Conservation (phyloP, 2,329 filamentous ascomycete species). For the Nigrospora osmanthi region DNA sequence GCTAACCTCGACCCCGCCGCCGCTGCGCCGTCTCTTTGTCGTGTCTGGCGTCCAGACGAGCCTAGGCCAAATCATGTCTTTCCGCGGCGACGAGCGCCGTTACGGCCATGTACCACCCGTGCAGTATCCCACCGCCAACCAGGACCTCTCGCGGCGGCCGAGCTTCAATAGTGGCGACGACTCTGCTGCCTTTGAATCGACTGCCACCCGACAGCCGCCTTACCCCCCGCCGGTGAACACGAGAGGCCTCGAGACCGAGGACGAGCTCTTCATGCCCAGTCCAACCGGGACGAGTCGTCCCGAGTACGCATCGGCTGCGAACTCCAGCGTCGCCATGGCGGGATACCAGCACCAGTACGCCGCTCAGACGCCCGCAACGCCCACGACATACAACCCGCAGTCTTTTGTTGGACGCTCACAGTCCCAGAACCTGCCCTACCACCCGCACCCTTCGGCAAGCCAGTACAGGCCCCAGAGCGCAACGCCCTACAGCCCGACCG, state of each 20-base stretch:
- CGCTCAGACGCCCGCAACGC: constrained; percentile 34
- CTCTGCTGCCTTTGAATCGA: constrained; percentile 30
- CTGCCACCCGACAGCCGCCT: constrained; percentile 25
- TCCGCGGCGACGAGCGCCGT: constrained; percentile 54
- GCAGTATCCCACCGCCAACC: constrained; percentile 48
- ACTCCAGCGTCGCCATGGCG: constrained; percentile 33
- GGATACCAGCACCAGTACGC: constrained; percentile 47
- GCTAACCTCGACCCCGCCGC: no score
- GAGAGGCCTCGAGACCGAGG: constrained; percentile 28
- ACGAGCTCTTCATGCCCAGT: constrained; percentile 59
- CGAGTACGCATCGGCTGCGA: constrained; percentile 29
- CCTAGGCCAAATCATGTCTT: constrained; percentile 42
- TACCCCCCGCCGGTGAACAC: constrained; percentile 21
- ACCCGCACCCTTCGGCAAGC: constrained; percentile 29
- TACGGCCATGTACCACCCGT: constrained; percentile 61
- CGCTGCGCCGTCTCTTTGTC: no score
- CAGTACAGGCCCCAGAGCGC: constrained; percentile 5
- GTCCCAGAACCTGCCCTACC: constrained; percentile 43
- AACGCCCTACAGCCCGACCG: not conserved
- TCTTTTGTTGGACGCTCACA: constrained; percentile 47
- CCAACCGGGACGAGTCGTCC: constrained; percentile 27
- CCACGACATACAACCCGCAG: constrained; percentile 63
- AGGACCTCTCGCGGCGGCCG: constrained; percentile 44
- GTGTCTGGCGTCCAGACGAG: no score
- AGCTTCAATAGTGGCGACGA: constrained; percentile 78